A percentile compares a stretch with the other conserved stretches of the same genome.
Conservation (phyloP, 2,329 filamentous ascomycete genomes). For the Dryadomyces quercus-mongolicae region DNA sequence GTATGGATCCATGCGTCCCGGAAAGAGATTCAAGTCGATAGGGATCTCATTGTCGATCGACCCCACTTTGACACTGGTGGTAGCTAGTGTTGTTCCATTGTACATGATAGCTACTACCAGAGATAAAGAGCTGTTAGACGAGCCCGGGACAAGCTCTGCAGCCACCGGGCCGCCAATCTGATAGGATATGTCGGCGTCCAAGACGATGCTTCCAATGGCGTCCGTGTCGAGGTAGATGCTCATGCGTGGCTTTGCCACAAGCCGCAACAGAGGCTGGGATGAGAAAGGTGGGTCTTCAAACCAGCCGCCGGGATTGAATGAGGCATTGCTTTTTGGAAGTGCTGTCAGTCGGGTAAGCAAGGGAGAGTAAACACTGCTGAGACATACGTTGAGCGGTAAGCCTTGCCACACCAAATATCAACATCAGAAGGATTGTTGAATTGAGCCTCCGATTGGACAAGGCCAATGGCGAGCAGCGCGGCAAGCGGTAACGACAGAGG, state of each 20-base stretch:
- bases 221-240: neutral
- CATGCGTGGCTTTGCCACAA: neutral
- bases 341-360: neutral
- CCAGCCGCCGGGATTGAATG: neutral
- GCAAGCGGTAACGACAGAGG: neutral
- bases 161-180: neutral
- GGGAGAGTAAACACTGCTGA: no score
- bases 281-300: neutral
- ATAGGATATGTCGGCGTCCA: neutral
- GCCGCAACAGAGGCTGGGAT: neutral
- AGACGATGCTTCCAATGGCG: neutral
- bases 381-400: neutral
- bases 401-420: conserved; percentile 1
- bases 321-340: neutral
- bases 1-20: neutral
- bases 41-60: neutral
- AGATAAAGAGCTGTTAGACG: neutral
- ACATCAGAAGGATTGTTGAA: neutral
- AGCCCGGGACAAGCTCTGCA: neutral
- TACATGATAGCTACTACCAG: neutral
- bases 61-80: neutral
- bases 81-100: neutral
- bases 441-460: neutral
- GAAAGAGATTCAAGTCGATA: neutral
- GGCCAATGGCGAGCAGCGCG: neutral